Conservation (phyloP, 1,139 yeast species). For the Sugiyamaella grinbergsii region DNA sequence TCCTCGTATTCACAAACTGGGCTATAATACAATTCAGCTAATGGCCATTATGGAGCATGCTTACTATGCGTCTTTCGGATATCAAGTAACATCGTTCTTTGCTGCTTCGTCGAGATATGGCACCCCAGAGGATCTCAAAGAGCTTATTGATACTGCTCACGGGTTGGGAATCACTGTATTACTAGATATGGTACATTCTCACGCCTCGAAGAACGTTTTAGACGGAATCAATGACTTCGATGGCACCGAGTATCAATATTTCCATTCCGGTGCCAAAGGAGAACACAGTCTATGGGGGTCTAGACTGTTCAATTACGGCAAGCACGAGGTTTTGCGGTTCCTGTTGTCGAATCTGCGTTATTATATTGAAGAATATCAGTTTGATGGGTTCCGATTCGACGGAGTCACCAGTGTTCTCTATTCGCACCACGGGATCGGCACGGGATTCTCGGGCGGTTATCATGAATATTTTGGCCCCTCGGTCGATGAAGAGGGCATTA, state of each 20-base stretch:
- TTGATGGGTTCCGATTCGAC: conserved; percentile 96
- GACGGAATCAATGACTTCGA: conserved; percentile 94
- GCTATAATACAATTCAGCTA: conserved; percentile 89
- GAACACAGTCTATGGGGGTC: conserved; percentile 94
- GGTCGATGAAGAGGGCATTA: conserved; percentile 85
- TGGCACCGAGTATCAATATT: conserved; percentile 93
- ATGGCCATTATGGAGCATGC: conserved; percentile 99
- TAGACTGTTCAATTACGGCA: conserved; percentile 85
- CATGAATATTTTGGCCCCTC: conserved; percentile 82
- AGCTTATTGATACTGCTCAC: conserved; percentile 89
- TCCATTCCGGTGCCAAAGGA: conserved; percentile 86
- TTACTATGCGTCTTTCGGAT: conserved; percentile 95
- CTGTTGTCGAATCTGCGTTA: conserved; percentile 83
- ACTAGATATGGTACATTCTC: conserved; percentile 93
- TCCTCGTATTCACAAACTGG: conserved; percentile 82
- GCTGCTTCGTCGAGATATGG: conserved; percentile 90
- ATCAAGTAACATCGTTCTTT: conserved; percentile 90
- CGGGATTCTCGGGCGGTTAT: conserved; percentile 88
- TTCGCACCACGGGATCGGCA: conserved; percentile 86
- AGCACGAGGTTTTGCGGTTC: conserved; percentile 86
- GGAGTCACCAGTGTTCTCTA: conserved; percentile 96
- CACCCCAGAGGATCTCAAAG: conserved; percentile 90
- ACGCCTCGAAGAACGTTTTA: conserved; percentile 89
- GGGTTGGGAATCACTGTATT: conserved; percentile 82
- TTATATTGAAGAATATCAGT: conserved; percentile 77